Conservation (phyloP, 768 basidiomycete genomes). For the Podaxis mareebaensis region DNA sequence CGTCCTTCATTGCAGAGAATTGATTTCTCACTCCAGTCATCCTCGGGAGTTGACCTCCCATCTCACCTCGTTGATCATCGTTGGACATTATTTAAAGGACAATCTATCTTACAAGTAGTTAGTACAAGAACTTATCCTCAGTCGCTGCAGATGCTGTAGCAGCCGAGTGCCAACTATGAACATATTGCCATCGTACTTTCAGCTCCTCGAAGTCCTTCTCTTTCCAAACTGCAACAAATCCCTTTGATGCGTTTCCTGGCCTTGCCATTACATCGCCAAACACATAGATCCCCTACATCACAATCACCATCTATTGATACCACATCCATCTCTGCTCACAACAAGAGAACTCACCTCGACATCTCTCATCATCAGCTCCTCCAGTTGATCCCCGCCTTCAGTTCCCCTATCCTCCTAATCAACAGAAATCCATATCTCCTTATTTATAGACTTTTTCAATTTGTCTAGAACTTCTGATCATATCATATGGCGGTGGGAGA, state of each 20-base stretch:
- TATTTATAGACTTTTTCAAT: not conserved
- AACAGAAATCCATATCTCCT: too few species aligned
- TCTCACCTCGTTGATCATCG: not conserved
- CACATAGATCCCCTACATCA: not conserved
- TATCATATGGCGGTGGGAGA: not conserved
- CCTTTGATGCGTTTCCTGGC: not conserved
- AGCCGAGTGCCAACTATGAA: not conserved
- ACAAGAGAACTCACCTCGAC: not conserved
- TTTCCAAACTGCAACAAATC: not conserved
- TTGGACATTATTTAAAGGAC: not conserved
- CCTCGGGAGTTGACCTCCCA: constrained; percentile 1
- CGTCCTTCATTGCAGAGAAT: not conserved
- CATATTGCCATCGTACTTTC: not conserved
- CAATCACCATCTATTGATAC: not conserved
- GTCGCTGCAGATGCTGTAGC: not conserved
- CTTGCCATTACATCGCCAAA: not conserved
- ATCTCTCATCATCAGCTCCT: not conserved
- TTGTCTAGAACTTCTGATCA: not conserved
- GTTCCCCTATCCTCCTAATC: not conserved
- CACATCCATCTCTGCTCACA: not conserved
- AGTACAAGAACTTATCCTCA: not conserved
- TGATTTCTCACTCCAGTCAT: constrained; percentile 1
- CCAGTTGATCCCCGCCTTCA: not conserved
- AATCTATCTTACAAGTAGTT: not conserved
- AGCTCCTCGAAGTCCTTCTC: not conserved